Evolutionary conservation across 768 basidiomycete species (phyloP), one percentile per base, ranked within the genome.

Genomic region (Amanita exitialis): DNA sequence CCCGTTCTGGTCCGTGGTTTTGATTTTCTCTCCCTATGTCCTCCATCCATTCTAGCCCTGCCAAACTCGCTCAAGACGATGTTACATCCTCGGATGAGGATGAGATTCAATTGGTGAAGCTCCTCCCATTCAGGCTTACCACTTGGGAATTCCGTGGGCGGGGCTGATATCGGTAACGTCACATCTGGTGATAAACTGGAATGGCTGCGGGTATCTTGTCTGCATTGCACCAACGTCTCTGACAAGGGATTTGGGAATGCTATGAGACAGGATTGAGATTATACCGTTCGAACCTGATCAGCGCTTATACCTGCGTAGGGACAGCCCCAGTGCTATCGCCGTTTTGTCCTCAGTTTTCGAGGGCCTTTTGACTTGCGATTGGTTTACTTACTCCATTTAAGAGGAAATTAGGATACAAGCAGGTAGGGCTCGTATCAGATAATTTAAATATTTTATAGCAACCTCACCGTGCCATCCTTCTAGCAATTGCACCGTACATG

Each of bases 201-300:
- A 73, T 75, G 86, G 88, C 88, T 91, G 84, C 89, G 89, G 89
- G 89, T 90, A 90, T 86, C 85, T 77, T 42, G 37, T 15, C 47
- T 30, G 4, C 23, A 10, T 37, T 46, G 38, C 28, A 28, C 28
- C 35, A 44, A 48, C 35, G 34, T 45, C 21, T 23, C 57, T 53
- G 41, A 39, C 43, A 53, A 48, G 48, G 32, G 44, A 59, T 59
- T 58, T 53, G 58, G 59, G 59, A 51, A 47, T 57, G 53, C 65
- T 64, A 49, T 63, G 67, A 66, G 67, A 69, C 66, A 70, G 79
- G 89, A 69, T 90, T 93, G 90, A 94, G 91, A 93, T 87, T 54
- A 93, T 80, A 93, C 90, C 90, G 91, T 83, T 80, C 68, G 87
- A 92, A 92, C 90, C 89, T 93, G 91, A 89, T 78, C 85, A 90